Evolutionary conservation across 371 early-diverging fungal species (phyloP).

Genomic region (Coemansia sp.): DNA sequence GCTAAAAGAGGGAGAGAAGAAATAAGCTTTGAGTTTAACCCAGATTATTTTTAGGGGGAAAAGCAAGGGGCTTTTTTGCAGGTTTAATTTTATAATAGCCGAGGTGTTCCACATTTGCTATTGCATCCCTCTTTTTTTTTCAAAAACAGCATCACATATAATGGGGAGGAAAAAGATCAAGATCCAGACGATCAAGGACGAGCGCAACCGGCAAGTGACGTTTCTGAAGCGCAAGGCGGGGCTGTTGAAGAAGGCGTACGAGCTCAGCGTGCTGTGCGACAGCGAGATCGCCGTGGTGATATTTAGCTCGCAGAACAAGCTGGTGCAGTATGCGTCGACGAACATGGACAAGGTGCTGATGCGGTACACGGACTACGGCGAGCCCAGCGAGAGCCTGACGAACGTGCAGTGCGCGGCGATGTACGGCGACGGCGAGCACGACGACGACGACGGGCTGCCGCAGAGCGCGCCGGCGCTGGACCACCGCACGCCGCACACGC

Average conservation of each 20-base stretch:
- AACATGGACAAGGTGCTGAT: constrained; percentile 91
- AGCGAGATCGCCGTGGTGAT: constrained; percentile 95
- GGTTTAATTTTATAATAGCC: too few species aligned
- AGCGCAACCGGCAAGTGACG: constrained; percentile 94
- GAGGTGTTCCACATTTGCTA: background rate
- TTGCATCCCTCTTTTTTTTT: background rate
- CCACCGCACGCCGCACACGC: background rate
- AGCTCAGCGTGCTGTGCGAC: constrained; percentile 94
- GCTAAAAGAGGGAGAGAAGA: background rate
- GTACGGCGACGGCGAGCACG: constrained; percentile 45
- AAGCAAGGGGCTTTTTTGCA: too few species aligned
- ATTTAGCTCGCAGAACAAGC: constrained; percentile 87
- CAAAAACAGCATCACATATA: background rate
- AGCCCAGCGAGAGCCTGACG: constrained; percentile 53
- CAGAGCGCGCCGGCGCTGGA: constrained; percentile 22
- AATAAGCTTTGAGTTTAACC: constrained; percentile 3
- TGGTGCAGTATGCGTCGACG: constrained; percentile 87
- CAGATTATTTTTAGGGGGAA: background rate
- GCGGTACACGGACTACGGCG: constrained; percentile 80
- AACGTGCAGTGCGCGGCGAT: constrained; percentile 49
- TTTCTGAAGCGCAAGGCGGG: constrained; percentile 98
- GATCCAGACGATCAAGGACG: constrained; percentile 91
- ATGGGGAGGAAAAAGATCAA: constrained; percentile 98
- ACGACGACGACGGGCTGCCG: constrained; percentile 23
- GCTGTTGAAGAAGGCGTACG: constrained; percentile 99